Evolutionary conservation across 1,284 basidiomycete species (phyloP), one percentile per base, ranked within the genome.

Genomic region (Vanrija pseudolonga): DNA sequence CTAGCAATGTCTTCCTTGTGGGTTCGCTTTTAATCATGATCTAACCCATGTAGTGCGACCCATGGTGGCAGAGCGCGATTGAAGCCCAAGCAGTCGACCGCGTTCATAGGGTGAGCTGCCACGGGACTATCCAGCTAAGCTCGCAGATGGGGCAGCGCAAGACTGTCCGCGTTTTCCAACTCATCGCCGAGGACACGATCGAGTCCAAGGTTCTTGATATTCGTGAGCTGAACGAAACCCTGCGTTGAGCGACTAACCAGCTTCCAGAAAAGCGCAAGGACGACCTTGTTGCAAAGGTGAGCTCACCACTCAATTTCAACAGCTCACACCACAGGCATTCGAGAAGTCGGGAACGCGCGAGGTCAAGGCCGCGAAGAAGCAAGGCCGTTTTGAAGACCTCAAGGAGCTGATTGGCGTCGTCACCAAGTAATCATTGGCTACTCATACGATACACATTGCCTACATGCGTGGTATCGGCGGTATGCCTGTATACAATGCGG

Each of bases 11-110:
- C 1, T 90, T 88, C 67, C 73, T 94, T 84, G 73, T 90, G 63
- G 79, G 87, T 80, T 12, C 19, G 14, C 15, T 46, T 40, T 28
- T 38, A 0, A 3, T n/a, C 3, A 15, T 26, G 6, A 28, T 37
- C 55, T 66, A 56, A 67, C 47, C 20, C 24, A 32, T 32, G 2
- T 45, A 53, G 68, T 72, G 69, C 42, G 90, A 94, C 72, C 90
- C 90, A 39, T 77, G 77, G 69, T 79, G 78, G 78, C 78, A 88
- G 79, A 88, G 89, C 64, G 89, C 90, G 3, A 92, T 94, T 43
- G 91, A 94, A 74, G 68, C 71, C n/a, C 89, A 94, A 69, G 90
- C 91, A 0, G 88, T 94, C 56, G 90, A 94, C 69, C 80, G 90
- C 63, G 85, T 83, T 52, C 86, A 87, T 63, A 77, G 84, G 77